Evolutionary conservation across 2,329 filamentous ascomycete species (phyloP), one percentile per base, ranked within the genome.

Genomic region (Diaporthe sp.): DNA sequence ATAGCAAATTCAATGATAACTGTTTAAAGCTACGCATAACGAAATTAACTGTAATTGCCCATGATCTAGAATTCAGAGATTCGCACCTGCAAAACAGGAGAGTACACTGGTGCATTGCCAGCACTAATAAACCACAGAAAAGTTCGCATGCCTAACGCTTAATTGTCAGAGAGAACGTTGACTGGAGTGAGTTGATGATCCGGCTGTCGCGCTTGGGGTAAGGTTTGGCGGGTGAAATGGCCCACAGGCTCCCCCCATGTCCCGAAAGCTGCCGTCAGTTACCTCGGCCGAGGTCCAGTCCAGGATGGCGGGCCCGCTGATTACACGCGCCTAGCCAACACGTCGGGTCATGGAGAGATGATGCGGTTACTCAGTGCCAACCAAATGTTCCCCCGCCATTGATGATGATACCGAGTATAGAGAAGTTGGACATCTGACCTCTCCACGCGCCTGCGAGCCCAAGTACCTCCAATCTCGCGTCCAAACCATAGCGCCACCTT

Each of bases 251-350:
- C 34, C 49, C 65, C 49, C 65, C 13, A 68, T 42, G 49, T 55
- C 65, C 65, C 65, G 65, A 69, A 25, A 55, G 65, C 49, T 69
- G 65, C 65, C 65, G 65, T 39, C 65, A 69, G 49, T 69, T 42
- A 69, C 51, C 62, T 51, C 55, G 49, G 67, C 75, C 75, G 72
- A 74, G 72, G 72, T 58, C 74, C 75, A 72, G 57, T 42, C 70
- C 67, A 65, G 49, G 28, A 46, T 39, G 65, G 53, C 61, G 61
- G 58, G 53, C 55, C 73, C 61, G 59, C 75, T 70, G 37, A 67
- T 57, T 75, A 74, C 61, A 73, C 68, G 67, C 61, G 73, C 75
- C 69, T 53, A 65, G 31, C 55, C 65, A 76, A 68, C 68, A 72
- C 68, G 25, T 72, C 58, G 61, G 59, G 61, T 69, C 74, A 46